phyloP scores from a whole-genome alignment of 139 green algal species.

The Medakamo hakoo region DNA sequence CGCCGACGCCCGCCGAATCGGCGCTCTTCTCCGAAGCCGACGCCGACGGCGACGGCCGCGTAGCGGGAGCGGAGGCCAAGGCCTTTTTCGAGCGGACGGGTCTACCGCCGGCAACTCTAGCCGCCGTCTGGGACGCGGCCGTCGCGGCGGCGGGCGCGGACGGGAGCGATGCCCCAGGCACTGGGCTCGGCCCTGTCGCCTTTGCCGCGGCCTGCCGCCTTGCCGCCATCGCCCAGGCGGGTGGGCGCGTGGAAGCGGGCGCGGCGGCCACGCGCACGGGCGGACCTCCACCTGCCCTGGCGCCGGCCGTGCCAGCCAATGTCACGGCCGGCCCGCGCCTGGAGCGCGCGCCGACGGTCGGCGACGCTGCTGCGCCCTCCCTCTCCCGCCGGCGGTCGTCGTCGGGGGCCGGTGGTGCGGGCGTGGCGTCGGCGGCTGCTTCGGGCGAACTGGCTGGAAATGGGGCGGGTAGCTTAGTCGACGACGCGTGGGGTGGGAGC shows the following conservation, averaged over 20 bases:
- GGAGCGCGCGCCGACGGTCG: neutral
- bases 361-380: neutral
- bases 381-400: neutral
- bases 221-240: conserved; percentile 14
- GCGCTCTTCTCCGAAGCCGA: conserved; percentile 19
- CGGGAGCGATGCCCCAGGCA: neutral
- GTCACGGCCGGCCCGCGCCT: conserved; percentile 23
- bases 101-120: conserved; percentile 16
- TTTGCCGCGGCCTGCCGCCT: neutral
- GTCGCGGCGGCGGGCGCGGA: neutral
- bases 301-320: conserved; percentile 23
- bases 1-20: neutral
- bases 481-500: too few relatives aligned
- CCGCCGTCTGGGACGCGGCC: conserved; percentile 6
- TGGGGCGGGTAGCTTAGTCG: too few relatives aligned
- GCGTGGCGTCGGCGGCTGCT: neutral
- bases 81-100: conserved; percentile 24
- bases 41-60: conserved; percentile 17
- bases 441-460: too few relatives aligned
- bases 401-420: too few relatives aligned
- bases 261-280: conserved; percentile 5
- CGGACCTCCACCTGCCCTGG: conserved; percentile 17
- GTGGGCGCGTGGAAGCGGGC: conserved; percentile 15
- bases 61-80: conserved; percentile 21
- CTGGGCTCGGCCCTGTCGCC: neutral